Base-by-base conservation (phyloP, 805 yeast genomes). In the Metschnikowia drakensbergensis region DNA sequence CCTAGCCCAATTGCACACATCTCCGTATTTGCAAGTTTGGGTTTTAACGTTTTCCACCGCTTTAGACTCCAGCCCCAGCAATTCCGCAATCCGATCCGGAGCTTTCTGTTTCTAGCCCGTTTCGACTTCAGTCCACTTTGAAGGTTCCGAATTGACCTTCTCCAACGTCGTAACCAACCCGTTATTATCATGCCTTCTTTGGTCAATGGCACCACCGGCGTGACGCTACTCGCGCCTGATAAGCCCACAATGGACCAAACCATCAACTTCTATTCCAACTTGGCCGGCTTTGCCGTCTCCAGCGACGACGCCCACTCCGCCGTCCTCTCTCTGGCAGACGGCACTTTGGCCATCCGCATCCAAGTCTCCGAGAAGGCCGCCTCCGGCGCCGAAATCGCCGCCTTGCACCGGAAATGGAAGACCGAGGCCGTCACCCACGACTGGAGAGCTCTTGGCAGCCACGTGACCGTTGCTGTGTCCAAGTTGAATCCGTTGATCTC, bases 151-250 rank as follows among this genome's bases (percentile, higher is more conserved):
- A 17, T 17, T 17, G 17, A 17, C 17, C 17, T 17, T 17, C 2
- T 17, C 17, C 17, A 17, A 17, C 17, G 17, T 17, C 17, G 17
- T 17, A 17, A 17, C 17, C 17, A 17, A 17, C 17, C 17, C 17
- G 17, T 17, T 17, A 17, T 17, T 17, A 17, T n/a, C n/a, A 49
- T 52, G 55, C 53, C 51, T n/a, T 55, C 63, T 34, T 65, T 83
- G 13, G 61, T 81, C 44, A 82, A 81, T 59, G 86, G 85, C 17
- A 72, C 80, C 23, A 73, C 86, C 23, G 74, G 72, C 60, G 71
- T 79, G 49, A 67, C 75, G 13, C 66, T 81, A 37, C 72, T 72
- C 53, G 88, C 91, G 8, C 71, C 81, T 13, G 74, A 75, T 47
- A 60, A 64, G 26, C 62, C 61, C 11, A 62, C 79, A 33, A 78